These are phyloP conservation scores for Dactylellina drechsleri DNA, from an alignment of 2,329 filamentous ascomycete species.

Conservation along the genomic window DNA sequence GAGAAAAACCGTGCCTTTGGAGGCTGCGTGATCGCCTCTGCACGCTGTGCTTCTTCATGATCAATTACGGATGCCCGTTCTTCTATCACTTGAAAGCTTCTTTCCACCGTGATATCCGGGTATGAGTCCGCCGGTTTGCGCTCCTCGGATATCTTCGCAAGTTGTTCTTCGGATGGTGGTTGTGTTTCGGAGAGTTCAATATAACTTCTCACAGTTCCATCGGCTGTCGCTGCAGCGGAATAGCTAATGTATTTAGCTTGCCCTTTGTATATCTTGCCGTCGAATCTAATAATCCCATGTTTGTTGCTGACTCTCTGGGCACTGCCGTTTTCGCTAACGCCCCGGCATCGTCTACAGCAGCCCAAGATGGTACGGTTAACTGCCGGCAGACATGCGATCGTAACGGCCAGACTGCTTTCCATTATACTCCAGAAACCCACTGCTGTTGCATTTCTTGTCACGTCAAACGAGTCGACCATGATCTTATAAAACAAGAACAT, in stretches of 20 bases:
- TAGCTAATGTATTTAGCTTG: constrained; percentile 53
- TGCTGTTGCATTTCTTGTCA: constrained; percentile 34
- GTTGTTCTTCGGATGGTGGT: constrained; percentile 32
- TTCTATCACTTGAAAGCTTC: constrained; percentile 49
- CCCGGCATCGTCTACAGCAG: constrained; percentile 18
- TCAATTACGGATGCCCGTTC: constrained; percentile 49
- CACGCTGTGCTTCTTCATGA: constrained; percentile 36
- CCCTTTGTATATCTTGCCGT: constrained; percentile 48
- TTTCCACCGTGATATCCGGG: constrained; percentile 51
- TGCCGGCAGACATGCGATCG: constrained; percentile 46
- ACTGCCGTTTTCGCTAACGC: constrained; percentile 8
- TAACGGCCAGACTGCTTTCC: constrained; percentile 53
- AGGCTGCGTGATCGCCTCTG: constrained; percentile 22
- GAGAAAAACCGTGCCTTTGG: constrained; percentile 35
- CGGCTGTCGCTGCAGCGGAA: constrained; percentile 39
- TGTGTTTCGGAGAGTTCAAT: constrained; percentile 34
- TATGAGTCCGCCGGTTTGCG: constrained; percentile 33
- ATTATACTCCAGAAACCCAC: constrained; percentile 53
- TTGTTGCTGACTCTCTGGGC: constrained; percentile 36
- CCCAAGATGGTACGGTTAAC: constrained; percentile 35
- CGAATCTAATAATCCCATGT: constrained; percentile 41
- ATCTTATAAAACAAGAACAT: constrained; percentile 51
- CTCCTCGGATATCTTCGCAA: constrained; percentile 8
- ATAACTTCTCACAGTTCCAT: constrained; percentile 33
- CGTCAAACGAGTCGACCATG: constrained; percentile 46